These are phyloP conservation scores for Backusella psychrophila DNA, from an alignment of 192 early-diverging fungal species.

Conservation along the genomic window DNA sequence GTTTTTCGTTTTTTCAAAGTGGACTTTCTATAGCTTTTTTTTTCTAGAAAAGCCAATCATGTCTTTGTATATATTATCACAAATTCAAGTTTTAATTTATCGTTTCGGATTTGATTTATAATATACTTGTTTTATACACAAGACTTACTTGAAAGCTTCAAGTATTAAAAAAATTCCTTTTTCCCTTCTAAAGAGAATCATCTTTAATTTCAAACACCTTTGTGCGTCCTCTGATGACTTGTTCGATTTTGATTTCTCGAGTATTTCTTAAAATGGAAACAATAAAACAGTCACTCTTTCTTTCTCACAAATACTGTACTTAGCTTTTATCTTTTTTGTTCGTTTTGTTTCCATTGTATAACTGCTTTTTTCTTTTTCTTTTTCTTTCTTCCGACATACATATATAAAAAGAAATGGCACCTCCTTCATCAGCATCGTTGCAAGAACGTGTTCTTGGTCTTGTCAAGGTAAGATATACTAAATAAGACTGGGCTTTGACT, in stretches of 20 bases:
- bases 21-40: too few species aligned
- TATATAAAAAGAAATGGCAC: conserved; percentile 8
- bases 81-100: too few species aligned
- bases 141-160: background rate
- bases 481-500: background rate
- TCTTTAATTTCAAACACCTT: background rate
- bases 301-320: background rate
- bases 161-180: background rate
- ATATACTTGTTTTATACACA: too few species aligned
- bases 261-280: background rate
- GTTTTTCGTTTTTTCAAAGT: too few species aligned
- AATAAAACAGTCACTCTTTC: background rate
- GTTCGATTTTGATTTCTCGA: background rate
- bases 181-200: background rate
- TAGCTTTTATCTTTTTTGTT: background rate
- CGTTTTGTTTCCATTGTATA: background rate
- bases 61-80: too few species aligned
- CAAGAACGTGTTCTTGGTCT: conserved; percentile 18
- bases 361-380: background rate
- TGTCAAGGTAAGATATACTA: conserved; percentile 14
- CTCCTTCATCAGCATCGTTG: conserved; percentile 15
- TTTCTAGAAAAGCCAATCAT: too few species aligned
- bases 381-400: background rate
- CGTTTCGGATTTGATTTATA: too few species aligned
- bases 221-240: background rate